A percentile compares a stretch with the other conserved stretches of the same genome.
Conservation (phyloP, 2,329 filamentous ascomycete species). For the Diplodia mutila region DNA sequence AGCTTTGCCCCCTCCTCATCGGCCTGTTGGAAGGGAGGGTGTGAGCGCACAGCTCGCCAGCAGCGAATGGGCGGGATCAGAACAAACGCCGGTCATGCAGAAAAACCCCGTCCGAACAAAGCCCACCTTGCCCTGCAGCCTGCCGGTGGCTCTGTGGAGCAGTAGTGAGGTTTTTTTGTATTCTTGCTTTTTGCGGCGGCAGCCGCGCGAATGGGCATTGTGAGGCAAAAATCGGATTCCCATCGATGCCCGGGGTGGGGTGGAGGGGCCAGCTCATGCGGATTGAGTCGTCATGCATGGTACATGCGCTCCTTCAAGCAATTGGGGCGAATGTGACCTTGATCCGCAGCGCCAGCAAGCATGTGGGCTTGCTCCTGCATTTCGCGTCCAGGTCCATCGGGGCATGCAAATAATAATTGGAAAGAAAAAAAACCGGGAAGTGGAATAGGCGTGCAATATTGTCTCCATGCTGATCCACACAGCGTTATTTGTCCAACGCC, state of each 20-base stretch:
- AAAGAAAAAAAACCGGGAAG: neutral
- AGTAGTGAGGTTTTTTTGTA: neutral
- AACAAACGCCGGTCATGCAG: no score
- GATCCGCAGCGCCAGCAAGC: neutral
- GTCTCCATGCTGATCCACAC: slow-evolving; percentile 12
- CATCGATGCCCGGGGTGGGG: neutral
- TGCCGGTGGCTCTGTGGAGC: neutral
- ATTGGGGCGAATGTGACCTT: slow-evolving; percentile 11
- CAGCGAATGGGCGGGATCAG: neutral
- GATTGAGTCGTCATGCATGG: slow-evolving; percentile 20
- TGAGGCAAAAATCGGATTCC: neutral
- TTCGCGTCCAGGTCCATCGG: neutral
- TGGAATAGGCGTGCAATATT: neutral
- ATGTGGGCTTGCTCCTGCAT: neutral
- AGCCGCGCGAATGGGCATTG: slow-evolving; percentile 10
- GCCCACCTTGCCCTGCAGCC: neutral
- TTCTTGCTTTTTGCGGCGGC: slow-evolving; percentile 15
- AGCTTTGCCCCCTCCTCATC: no score
- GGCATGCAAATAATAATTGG: neutral
- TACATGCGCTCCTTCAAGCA: slow-evolving; percentile 4
- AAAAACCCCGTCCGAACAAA: neutral
- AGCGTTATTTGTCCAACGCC: neutral
- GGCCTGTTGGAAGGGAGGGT: neutral
- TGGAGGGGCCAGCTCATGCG: slow-evolving; percentile 2
- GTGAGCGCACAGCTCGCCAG: neutral